These are phyloP conservation scores for Pseudogymnoascus sp. DNA, from an alignment of 2,329 filamentous ascomycete genomes.

Conservation along the genomic window DNA sequence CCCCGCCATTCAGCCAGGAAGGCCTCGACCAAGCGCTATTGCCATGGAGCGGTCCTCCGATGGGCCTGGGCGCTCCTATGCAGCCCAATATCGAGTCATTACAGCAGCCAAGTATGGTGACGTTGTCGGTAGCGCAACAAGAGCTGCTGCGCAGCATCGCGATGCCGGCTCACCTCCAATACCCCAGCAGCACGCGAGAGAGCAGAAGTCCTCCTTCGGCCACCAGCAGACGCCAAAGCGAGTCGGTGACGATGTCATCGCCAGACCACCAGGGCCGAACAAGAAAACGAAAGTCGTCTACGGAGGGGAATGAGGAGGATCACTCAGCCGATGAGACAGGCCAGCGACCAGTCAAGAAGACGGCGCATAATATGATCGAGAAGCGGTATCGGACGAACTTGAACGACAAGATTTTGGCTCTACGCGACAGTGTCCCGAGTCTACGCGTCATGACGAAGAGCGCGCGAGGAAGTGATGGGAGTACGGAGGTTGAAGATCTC, in stretches of 20 bases:
- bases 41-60: conserved; percentile 26
- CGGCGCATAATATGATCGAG: conserved; percentile 96
- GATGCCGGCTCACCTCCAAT: conserved; percentile 56
- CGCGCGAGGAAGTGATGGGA: conserved; percentile 57
- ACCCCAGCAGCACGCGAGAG: conserved; percentile 27
- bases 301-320: conserved; percentile 48
- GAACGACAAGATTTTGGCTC: conserved; percentile 91
- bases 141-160: conserved; percentile 55
- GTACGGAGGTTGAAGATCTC: conserved; percentile 69
- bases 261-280: conserved; percentile 47
- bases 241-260: conserved; percentile 42
- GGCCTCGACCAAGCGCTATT: conserved; percentile 27
- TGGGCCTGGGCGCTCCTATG: conserved; percentile 17
- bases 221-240: conserved; percentile 39
- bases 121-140: conserved; percentile 50
- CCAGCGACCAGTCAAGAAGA: conserved; percentile 68
- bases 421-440: conserved; percentile 87
- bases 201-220: conserved; percentile 52
- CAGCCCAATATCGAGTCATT: conserved; percentile 14
- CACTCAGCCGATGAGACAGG: conserved; percentile 51
- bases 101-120: conserved; percentile 26
- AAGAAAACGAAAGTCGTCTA: conserved; percentile 64
- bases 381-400: conserved; percentile 94
- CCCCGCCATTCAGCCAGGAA: conserved; percentile 24
- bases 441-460: conserved; percentile 76